Base-by-base conservation (phyloP, 345 rosid genomes). In the Noccaea bulbosa region DNA sequence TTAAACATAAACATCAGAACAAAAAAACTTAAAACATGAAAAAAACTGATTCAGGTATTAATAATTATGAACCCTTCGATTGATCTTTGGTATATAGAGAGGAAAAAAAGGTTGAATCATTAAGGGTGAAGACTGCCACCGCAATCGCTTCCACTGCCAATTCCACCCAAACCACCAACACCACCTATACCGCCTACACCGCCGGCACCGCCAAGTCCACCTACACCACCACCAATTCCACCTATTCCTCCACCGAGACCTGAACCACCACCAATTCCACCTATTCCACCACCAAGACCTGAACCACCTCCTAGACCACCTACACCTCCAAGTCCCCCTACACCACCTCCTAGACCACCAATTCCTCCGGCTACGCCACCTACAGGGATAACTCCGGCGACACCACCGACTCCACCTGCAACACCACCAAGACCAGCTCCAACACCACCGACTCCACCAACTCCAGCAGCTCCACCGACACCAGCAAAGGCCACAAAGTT, bases 401-500 rank as follows among this genome's bases (percentile, higher is more conserved):
- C 63, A 38, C 47, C 67, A 7, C 76, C 81, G 1, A 69, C 55
- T 32, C 78, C 65, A 32, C 85, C 81, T 1, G 61, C 67, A 0
- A 65, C 78, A 14, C 80, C 83, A 11, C 75, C 50, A 11, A 80
- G 73, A 17, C 67, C 67, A 24, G 62, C 2, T 44, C 68, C 69
- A 35, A 72, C 63, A 5, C 79, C 81, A 45, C 65, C 54, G 3
- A 22, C 65, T 11, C 65, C 65, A 45, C 65, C 54, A 3, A 22
- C 65, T 11, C 64, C 64, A 59, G 61, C 84, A 38, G 75, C 69
- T 66, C 87, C 90, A 34, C 87, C 90, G 20, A 86, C 71, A 0
- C 90, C 88, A 72, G 69, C 85, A n/a, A 56, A 86, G 8, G 70
- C 80, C 35, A 75, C 54, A 37, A 82, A 81, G 72, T 77, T 86